Conservation (phyloP, 2,329 filamentous ascomycete species). For the Microsporum audouinii region DNA sequence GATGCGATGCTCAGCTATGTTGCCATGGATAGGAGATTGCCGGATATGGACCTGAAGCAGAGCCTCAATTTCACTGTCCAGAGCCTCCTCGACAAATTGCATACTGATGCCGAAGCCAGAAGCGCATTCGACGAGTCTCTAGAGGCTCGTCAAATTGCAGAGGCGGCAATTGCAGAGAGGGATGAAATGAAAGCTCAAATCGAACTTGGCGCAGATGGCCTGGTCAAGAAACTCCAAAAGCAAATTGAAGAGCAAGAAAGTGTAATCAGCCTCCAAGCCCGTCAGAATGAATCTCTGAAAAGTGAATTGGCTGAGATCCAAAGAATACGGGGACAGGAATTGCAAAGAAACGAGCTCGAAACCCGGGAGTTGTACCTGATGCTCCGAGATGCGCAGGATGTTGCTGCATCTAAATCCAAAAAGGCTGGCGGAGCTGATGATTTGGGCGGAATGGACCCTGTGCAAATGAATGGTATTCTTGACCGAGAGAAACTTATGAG, state of each 20-base stretch:
- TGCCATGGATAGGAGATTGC: slow-evolving; percentile 89
- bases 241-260: slow-evolving; percentile 87
- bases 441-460: slow-evolving; percentile 53
- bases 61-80: slow-evolving; percentile 96
- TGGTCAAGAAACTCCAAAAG: slow-evolving; percentile 84
- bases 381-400: slow-evolving; percentile 93
- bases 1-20: slow-evolving; percentile 99
- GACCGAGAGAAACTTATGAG: slow-evolving; percentile 89
- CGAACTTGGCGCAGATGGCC: slow-evolving; percentile 81
- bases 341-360: slow-evolving; percentile 90
- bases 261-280: slow-evolving; percentile 76
- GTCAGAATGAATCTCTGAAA: slow-evolving; percentile 79
- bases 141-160: slow-evolving; percentile 82
- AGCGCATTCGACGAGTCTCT: slow-evolving; percentile 85
- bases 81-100: slow-evolving; percentile 84
- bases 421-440: slow-evolving; percentile 40
- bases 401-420: slow-evolving; percentile 77
- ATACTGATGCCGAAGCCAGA: slow-evolving; percentile 89
- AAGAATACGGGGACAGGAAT: slow-evolving; percentile 73
- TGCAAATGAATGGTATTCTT: slow-evolving; percentile 79
- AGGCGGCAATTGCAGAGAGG: slow-evolving; percentile 88
- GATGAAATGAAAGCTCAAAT: slow-evolving; percentile 87
- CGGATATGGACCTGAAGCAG: slow-evolving; percentile 96
- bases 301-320: slow-evolving; percentile 81
- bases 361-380: slow-evolving; percentile 95